phyloP scores from a whole-genome alignment of 2,329 filamentous ascomycete genomes.

The Fusarium liriodendri region DNA sequence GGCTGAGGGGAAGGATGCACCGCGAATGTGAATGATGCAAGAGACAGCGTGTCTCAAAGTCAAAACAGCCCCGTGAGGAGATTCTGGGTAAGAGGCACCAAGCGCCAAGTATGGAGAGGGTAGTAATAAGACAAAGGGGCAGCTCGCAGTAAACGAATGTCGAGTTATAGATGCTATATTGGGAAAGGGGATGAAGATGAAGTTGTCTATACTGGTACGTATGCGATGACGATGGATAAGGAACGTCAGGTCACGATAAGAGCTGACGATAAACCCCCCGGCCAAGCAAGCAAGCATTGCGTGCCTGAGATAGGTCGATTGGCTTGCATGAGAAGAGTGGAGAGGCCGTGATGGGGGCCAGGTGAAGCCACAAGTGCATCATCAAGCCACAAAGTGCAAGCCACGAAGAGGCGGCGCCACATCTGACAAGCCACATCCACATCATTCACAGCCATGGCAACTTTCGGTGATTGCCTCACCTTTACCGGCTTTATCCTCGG shows the following conservation, averaged over 20 bases:
- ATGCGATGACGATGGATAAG: conserved; percentile 21
- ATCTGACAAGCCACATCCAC: neutral
- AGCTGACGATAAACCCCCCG: conserved; percentile 20
- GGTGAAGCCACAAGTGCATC: conserved; percentile 9
- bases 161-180: conserved; percentile 6
- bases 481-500: conserved; percentile 9
- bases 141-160: conserved; percentile 19
- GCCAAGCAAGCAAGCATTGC: neutral
- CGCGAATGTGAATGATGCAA: conserved; percentile 36
- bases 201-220: conserved; percentile 8
- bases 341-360: neutral
- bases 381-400: neutral
- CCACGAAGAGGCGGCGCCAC: neutral
- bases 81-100: conserved; percentile 7
- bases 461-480: neutral
- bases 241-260: conserved; percentile 18
- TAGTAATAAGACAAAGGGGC: neutral
- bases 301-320: conserved; percentile 8
- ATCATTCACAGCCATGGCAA: neutral
- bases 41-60: conserved; percentile 41
- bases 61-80: conserved; percentile 24
- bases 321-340: conserved; percentile 29
- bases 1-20: conserved; percentile 23
- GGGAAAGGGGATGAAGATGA: conserved; percentile 7
- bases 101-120: neutral